Conservation (phyloP, 208 protist species). For the Eutreptiella sp. region DNA sequence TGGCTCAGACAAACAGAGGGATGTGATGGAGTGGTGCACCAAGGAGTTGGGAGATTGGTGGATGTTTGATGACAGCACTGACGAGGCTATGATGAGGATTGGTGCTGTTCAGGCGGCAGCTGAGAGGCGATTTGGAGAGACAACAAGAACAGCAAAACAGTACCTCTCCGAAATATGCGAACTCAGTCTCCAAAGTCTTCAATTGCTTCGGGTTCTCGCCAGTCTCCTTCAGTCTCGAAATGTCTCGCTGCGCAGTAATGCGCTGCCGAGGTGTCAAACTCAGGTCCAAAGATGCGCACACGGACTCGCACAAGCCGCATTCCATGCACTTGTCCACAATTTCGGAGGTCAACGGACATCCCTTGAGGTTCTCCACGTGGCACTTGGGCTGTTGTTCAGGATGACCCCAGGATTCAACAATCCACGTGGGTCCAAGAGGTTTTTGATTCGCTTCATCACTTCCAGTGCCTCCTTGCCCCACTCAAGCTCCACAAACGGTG, state of each 20-base stretch:
- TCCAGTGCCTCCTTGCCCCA: constrained; percentile 41
- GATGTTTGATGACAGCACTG: no score
- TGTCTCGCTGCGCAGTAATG: constrained; percentile 35
- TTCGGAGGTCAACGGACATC: constrained; percentile 29
- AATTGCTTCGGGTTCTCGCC: constrained; percentile 5
- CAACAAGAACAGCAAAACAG: no score
- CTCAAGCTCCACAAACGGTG: constrained; percentile 47
- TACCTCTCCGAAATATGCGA: no score
- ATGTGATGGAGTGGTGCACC: no score
- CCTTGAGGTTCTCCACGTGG: constrained; percentile 42
- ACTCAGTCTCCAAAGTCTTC: no score
- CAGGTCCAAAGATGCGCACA: constrained; percentile 40
- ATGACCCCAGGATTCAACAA: constrained; percentile 44
- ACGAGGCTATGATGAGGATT: no score
- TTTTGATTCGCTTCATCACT: constrained; percentile 43
- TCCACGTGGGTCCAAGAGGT: constrained; percentile 38
- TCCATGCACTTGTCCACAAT: constrained; percentile 47
- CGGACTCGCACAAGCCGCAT: constrained; percentile 47
- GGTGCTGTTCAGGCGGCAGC: no score
- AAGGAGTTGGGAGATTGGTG: no score
- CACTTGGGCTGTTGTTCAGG: constrained; percentile 37
- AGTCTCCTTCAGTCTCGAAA: constrained; percentile 18
- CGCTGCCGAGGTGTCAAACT: constrained; percentile 43
- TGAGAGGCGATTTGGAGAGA: no score
- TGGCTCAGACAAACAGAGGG: no score